Evolutionary conservation across 1,284 basidiomycete species (phyloP), one percentile per base, ranked within the genome.

Genomic region (Tilletia walkeri): DNA sequence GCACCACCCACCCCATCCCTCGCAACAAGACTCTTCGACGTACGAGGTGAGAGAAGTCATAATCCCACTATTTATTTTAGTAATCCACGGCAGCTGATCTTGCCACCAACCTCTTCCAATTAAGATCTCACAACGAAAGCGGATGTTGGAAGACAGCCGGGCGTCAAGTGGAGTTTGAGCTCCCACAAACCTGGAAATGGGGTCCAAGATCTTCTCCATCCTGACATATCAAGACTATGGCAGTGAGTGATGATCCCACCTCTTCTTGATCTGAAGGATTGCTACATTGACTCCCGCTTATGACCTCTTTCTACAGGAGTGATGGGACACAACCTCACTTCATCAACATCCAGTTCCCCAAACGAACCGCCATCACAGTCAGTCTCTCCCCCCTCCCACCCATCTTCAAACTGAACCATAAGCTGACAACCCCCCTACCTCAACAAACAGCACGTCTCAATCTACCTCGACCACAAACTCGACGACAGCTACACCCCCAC

Each of bases 401-500:
- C 16, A 18, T 9, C 30, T 6, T 16, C 16, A 12, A 12, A 18
- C 5, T 10, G 24, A 7, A 4, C 30, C 10, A 12, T 9, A 24
- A 48, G 16, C 47, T 34, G 7, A 36, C 49, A 6, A 10, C 20
- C 38, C 38, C 36, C 61, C 61, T 39, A 10, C 10, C 36, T 41
- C 47, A 30, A 30, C 7, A 45, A 45, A 45, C 81, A 97, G 94
- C 94, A 96, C 89, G 87, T 99, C 67, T 92, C 92, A 69, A 88
- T 99, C 65, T 90, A 90, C 82, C 90, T 97, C 65, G 92, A 91
- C 79, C 94, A 91, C 83, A 88, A 88, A 2, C 88, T 90, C 69
- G 96, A 99, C 84, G 96, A 99, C 83, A 97, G 94, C 0, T 99
- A 99, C 83, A 99, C 96, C 0, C 96, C 96, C 0, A 91, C 92